Percentiles rank a stretch among this genome's conserved stretches.
phyloP scores from a whole-genome alignment of 257 asterid genomes.

The Leonotis leonurus region DNA sequence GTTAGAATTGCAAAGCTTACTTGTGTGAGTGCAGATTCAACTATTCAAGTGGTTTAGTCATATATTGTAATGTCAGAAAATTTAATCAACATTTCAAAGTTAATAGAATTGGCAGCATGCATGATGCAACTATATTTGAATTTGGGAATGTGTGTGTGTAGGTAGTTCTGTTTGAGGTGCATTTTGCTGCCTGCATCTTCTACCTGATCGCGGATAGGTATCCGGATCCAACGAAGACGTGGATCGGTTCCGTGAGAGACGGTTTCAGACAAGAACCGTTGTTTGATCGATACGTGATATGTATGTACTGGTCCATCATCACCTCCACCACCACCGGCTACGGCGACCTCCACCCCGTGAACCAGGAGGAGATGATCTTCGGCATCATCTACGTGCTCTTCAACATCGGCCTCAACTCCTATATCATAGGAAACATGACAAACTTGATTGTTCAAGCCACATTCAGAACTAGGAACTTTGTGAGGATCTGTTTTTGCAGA shows the following conservation, averaged over 20 bases:
- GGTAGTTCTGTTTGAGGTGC: slow-evolving; percentile 71
- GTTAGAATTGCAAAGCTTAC: slow-evolving; percentile 60
- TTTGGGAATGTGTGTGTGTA: no score
- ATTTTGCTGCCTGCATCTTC: slow-evolving; percentile 52
- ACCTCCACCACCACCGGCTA: slow-evolving; percentile 66
- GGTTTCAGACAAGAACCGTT: slow-evolving; percentile 22
- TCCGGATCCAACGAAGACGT: slow-evolving; percentile 38
- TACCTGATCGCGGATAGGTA: slow-evolving; percentile 48
- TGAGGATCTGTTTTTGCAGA: slow-evolving; percentile 27
- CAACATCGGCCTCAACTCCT: slow-evolving; percentile 63
- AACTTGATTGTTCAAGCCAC: slow-evolving; percentile 81
- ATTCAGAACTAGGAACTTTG: slow-evolving; percentile 61
- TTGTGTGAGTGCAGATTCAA: slow-evolving; percentile 49
- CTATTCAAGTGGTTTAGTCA: no score
- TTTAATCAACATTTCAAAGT: no score
- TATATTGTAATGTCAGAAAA: no score
- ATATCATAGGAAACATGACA: slow-evolving; percentile 81
- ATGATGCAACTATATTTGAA: no score
- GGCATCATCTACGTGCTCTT: slow-evolving; percentile 50
- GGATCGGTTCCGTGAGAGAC: slow-evolving; percentile 35
- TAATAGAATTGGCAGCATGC: no score
- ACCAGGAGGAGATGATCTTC: slow-evolving; percentile 49
- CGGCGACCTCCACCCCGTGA: slow-evolving; percentile 71
- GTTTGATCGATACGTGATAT: slow-evolving; percentile 38
- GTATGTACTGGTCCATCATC: slow-evolving; percentile 64